Base-by-base conservation (phyloP, 1,139 yeast genomes). In the Suhomyces ambrosiae region DNA sequence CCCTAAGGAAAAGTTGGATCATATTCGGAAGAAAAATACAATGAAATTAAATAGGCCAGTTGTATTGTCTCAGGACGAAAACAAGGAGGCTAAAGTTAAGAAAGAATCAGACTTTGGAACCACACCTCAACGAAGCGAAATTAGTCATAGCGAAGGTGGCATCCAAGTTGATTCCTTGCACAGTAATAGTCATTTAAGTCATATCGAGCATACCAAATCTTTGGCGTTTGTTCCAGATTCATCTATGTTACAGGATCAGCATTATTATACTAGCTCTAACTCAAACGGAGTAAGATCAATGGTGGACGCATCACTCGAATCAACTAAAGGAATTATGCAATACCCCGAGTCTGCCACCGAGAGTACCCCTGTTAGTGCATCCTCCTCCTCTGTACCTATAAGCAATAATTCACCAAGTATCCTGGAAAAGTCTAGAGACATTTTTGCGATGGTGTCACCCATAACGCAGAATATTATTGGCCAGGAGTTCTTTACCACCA, bases 1-100 rank as follows among this genome's bases (percentile, higher is more conserved):
- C 42, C 65, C 74, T 0, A 45, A 53, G 27, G 75, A 68, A 10
- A 64, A 59, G 39, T 49, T 71, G 32, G 67, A 64, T 3, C 53
- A 52, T 21, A 56, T 71, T 12, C 49, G 65, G 16, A 50, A 48
- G 38, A 71, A 71, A 51, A 65, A 69, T 42, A 61, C 57, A 17
- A 53, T 48, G 36, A 59, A 54, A 34, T 27, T 19, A 17, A 26
- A 23, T 7, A 33, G 33, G 12, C 14, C 21, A 11, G 8, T 18
- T 4, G 23, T 23, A 7, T 8, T 23, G 12, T 5, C 15, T n/a
- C n/a, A 15, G 18, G 21, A 11, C n/a, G 7, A 16, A 8, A 33
- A 37, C 13, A 25, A 16, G 6, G 28, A 28, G 14, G 42, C 42
- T 13, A 18, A 22, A 8, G 10, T 25, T 13, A 32, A 26, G 10